phyloP scores from a whole-genome alignment of 2,329 filamentous ascomycete species.

The Colletotrichum chlorophyti region DNA sequence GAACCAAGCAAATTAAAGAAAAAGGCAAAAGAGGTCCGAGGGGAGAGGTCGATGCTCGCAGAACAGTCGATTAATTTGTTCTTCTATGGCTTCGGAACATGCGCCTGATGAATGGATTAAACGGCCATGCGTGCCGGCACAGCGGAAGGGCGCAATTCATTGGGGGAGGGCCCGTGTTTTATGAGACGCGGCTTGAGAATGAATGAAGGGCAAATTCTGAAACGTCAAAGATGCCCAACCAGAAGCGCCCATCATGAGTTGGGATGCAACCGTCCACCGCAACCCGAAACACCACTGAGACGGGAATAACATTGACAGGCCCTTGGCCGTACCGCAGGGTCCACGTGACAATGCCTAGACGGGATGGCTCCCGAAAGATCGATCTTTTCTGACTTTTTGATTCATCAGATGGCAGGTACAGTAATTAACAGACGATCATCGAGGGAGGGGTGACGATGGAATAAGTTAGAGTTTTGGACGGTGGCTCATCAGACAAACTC shows the following conservation, averaged over 20 bases:
- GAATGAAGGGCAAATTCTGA: constrained; percentile 8
- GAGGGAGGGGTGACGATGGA: not conserved
- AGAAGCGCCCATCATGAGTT: constrained; percentile 14
- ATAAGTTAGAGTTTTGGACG: not conserved
- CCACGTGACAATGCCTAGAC: constrained; percentile 22
- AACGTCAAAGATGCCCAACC: constrained; percentile 4
- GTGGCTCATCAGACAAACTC: not conserved
- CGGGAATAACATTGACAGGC: constrained; percentile 2
- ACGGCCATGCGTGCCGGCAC: too few relatives aligned
- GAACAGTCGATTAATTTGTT: too few relatives aligned
- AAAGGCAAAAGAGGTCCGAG: too few relatives aligned
- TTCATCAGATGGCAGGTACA: constrained; percentile 22
- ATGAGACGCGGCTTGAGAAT: too few relatives aligned
- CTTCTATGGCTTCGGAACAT: too few relatives aligned
- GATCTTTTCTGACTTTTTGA: not conserved
- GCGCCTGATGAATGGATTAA: too few relatives aligned
- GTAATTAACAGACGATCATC: constrained; percentile 12
- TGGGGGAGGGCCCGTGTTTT: too few relatives aligned
- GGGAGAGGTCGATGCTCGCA: too few relatives aligned
- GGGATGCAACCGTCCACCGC: constrained; percentile 18
- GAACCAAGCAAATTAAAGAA: too few relatives aligned
- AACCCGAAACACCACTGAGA: constrained; percentile 28
- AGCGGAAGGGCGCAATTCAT: too few relatives aligned
- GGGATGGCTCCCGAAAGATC: not conserved
- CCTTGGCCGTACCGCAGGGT: not conserved